phyloP scores from a whole-genome alignment of 2,329 filamentous ascomycete genomes.

The Botrytis squamosa region DNA sequence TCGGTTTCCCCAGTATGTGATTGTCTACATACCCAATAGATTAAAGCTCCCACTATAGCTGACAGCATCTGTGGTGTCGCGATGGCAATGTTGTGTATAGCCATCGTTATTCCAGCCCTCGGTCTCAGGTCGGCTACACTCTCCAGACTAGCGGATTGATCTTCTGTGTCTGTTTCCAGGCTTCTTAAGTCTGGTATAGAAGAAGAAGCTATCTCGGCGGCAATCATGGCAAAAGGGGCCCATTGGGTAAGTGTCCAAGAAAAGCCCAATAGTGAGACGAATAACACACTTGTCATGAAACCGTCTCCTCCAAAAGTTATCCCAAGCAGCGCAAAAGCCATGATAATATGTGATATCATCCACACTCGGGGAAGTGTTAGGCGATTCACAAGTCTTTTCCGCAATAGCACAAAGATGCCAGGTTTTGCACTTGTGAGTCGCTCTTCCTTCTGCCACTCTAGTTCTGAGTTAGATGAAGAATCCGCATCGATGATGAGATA shows the following conservation, averaged over 20 bases:
- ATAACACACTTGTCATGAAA: conserved; percentile 5
- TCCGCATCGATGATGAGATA: background rate
- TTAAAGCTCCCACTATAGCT: background rate
- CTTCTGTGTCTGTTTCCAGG: background rate
- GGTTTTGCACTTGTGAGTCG: background rate
- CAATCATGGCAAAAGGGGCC: background rate
- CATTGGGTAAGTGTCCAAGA: background rate
- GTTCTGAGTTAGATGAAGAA: background rate
- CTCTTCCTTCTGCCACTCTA: background rate
- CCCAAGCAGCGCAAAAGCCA: background rate
- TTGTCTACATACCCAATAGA: background rate
- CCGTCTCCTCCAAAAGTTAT: background rate
- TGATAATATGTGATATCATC: conserved; percentile 7
- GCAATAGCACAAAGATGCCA: background rate
- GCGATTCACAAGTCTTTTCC: background rate
- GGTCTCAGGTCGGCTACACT: background rate
- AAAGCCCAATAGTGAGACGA: background rate
- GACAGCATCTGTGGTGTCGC: background rate
- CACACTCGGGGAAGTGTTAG: background rate
- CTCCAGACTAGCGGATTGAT: background rate
- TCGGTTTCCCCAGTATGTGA: background rate
- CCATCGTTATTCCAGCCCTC: conserved; percentile 5
- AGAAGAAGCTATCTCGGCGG: background rate
- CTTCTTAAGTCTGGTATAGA: background rate
- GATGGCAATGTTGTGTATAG: conserved; percentile 8